Evolutionary conservation across 768 basidiomycete genomes (phyloP), one percentile per base, ranked within the genome.

Genomic region (Tricholoma bakamatsutake): DNA sequence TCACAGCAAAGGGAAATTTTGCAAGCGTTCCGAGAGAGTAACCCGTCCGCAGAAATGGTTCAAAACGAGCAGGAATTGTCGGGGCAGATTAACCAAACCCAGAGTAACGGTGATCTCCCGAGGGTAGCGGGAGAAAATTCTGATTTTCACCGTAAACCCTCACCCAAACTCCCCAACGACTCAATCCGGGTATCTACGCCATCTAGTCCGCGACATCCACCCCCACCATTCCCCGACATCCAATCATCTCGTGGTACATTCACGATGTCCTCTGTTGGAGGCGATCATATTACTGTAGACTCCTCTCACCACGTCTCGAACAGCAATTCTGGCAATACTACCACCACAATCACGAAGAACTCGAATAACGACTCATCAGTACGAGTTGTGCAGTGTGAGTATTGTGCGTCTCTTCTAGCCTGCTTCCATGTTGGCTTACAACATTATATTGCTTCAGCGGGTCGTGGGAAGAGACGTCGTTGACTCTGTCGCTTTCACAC

Each of bases 291-390:
- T 52, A 34, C 30, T 24, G 54, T 13, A 5, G 56, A 62, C 58
- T 57, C 56, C 9, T 58, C 60, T 31, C 55, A 47, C 30, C 62
- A 59, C 37, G 39, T 60, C 11, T 55, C 60, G 34, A 59, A 54
- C 27, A 61, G 57, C 6, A 60, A 64, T 35, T 56, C 57, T 8
- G 66, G 63, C 5, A 62, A 64, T 54, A 57, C 61, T 9, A 64
- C 55, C 21, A 64, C 52, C 4, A 65, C 62, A 30, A 60, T 49
- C 27, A 62, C 60, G 15, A 56, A 54, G 15, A 58, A 61, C 52
- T 64, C 66, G 15, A 60, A 52, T 52, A 66, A 66, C 43, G 45
- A 54, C n/a, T 59, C 54, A 11, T 53, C 54, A 8, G 45, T 50
- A 4, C 46, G 27, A 47, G 9, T 47, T n/a, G 30, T 11, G 7